Conservation (phyloP, 441 rosid genomes). For the Eutrema salsugineum region DNA sequence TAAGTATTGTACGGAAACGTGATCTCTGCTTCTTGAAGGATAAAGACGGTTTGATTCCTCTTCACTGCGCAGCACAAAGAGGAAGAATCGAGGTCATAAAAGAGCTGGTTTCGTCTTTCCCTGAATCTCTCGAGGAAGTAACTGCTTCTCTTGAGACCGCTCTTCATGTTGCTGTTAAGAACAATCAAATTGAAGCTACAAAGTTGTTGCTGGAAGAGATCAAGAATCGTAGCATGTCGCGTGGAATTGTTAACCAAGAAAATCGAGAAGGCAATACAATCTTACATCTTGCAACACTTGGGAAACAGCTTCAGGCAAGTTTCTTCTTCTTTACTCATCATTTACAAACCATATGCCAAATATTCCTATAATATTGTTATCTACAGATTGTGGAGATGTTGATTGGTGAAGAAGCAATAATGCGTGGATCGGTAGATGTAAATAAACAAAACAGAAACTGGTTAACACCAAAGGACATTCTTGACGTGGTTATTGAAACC, state of each 20-base stretch:
- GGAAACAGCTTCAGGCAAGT: constrained; percentile 22
- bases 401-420: constrained; percentile 19
- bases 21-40: constrained; percentile 28
- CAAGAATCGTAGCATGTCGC: neutral
- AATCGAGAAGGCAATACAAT: constrained; percentile 28
- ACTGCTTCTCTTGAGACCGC: constrained; percentile 21
- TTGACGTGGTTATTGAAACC: constrained; percentile 20
- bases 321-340: neutral
- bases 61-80: constrained; percentile 13
- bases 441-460: constrained; percentile 4
- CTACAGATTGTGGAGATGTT: constrained; percentile 26
- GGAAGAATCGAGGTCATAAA: constrained; percentile 12
- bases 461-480: constrained; percentile 24
- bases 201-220: constrained; percentile 8
- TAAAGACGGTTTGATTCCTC: constrained; percentile 26
- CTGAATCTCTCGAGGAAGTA: neutral
- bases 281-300: constrained; percentile 30
- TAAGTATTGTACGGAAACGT: neutral
- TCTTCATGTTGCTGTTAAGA: constrained; percentile 26
- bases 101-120: neutral
- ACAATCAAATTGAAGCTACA: constrained; percentile 20
- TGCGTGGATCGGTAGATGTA: neutral
- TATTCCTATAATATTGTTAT: neutral
- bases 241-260: neutral
- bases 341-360: neutral